phyloP scores from a whole-genome alignment of 2,329 filamentous ascomycete genomes.

The Curvularia sp. region DNA sequence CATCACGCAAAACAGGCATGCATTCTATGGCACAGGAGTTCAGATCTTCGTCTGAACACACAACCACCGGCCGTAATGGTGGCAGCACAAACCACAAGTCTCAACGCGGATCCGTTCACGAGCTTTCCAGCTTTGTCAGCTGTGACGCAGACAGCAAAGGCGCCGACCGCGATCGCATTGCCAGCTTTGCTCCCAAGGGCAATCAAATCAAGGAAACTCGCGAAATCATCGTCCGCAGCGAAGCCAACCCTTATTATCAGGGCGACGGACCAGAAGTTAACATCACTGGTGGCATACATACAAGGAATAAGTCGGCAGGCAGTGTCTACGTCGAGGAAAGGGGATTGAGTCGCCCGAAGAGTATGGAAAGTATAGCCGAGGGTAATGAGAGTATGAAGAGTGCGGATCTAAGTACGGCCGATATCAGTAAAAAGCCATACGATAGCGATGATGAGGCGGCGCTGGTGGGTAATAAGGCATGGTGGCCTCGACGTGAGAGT shows the following conservation, averaged over 20 bases:
- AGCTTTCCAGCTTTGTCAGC: constrained; percentile 35
- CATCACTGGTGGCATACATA: constrained; percentile 16
- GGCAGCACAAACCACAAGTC: constrained; percentile 9
- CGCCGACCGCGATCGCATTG: constrained; percentile 17
- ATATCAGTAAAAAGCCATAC: constrained; percentile 20
- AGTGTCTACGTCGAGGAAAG: constrained; percentile 20
- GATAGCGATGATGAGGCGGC: constrained; percentile 39
- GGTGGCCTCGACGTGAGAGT: constrained; percentile 13
- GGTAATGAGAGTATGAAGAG: constrained; percentile 36
- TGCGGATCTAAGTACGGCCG: constrained; percentile 23
- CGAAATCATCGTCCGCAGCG: constrained; percentile 36
- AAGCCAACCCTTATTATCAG: constrained; percentile 34
- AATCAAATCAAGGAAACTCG: constrained; percentile 44
- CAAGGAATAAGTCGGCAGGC: constrained; percentile 9
- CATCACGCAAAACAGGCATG: constrained; percentile 39
- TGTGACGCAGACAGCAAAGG: constrained; percentile 26
- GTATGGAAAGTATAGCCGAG: constrained; percentile 35
- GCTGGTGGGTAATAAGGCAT: constrained; percentile 23
- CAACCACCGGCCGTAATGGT: constrained; percentile 21
- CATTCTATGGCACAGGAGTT: constrained; percentile 40
- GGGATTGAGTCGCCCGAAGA: constrained; percentile 22
- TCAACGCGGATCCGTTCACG: constrained; percentile 31
- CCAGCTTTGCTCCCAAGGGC: constrained; percentile 33
- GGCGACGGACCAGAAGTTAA: constrained; percentile 19
- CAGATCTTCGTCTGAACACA: constrained; percentile 37